Conservation (phyloP, 2,329 filamentous ascomycete species). For the Xylariaceae sp. region DNA sequence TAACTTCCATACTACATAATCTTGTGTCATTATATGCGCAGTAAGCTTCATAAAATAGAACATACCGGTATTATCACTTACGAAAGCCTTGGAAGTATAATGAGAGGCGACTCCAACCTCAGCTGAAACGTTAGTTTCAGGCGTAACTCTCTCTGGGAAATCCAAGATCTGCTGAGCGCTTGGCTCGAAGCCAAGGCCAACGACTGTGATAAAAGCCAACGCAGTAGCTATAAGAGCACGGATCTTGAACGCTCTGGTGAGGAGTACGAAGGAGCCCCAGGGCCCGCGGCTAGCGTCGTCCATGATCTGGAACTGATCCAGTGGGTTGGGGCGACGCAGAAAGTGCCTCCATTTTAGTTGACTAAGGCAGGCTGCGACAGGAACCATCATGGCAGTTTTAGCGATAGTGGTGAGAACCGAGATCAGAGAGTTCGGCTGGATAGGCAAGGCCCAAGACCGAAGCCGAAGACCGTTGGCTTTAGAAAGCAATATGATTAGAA, state of each 20-base stretch:
- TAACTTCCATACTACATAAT: background rate
- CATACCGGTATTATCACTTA: too few relatives aligned
- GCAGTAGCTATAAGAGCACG: background rate
- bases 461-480: background rate
- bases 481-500: background rate
- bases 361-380: constrained; percentile 40
- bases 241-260: background rate
- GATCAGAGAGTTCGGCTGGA: constrained; percentile 43
- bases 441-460: constrained; percentile 16
- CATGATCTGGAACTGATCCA: constrained; percentile 38
- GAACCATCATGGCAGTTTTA: constrained; percentile 40
- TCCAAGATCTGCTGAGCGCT: constrained; percentile 26
- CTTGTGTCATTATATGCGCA: background rate
- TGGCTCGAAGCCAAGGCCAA: constrained; percentile 23
- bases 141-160: background rate
- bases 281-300: constrained; percentile 39
- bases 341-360: constrained; percentile 47
- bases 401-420: constrained; percentile 42
- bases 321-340: constrained; percentile 19
- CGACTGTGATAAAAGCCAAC: constrained; percentile 16
- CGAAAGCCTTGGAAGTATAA: constrained; percentile 13
- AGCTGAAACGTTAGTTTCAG: background rate
- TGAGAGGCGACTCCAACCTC: background rate
- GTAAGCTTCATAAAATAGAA: too few relatives aligned
- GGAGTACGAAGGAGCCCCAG: constrained; percentile 30